Base-by-base conservation (phyloP, 2,329 filamentous ascomycete species). In the Phyllosticta citriasiana region DNA sequence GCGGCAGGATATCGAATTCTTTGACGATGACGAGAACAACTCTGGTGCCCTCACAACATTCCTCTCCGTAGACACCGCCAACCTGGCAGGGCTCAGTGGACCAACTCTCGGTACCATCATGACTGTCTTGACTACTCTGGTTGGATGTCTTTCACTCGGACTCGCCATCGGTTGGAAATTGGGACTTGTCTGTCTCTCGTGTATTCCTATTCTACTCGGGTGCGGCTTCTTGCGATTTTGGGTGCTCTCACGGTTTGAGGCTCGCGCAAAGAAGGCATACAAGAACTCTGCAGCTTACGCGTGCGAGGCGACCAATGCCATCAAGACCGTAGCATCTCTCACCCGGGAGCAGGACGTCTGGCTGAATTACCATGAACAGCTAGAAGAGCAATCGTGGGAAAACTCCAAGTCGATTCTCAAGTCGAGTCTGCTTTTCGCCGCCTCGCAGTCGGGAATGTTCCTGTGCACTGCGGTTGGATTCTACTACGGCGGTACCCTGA, bases 171-270 rank as follows among this genome's bases (percentile, higher is more conserved):
- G 89, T 2, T 96, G 91, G 91, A 95, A 96, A 73, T 79, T 96
- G 22, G 88, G 89, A 10, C 81, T 96, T 0, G 90, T 96, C 26
- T 93, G 89, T 67, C 88, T 88, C 60, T 80, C 89, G 2, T 88
- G 86, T 0, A 85, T 96, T 22, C 91, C 91, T 0, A 74, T 96
- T 30, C 80, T 95, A 10, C 78, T 95, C 1, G 86, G 78, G 4
- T 94, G 89, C 69, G 89, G 91, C n/a, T 94, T 91, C 77, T 86
- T 91, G 74, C 85, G 91, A 3, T 95, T 97, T 76, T 92, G 85
- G 75, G 86, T 94, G 76, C 81, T 95, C 24, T 86, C 89, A 1
- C 82, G 85, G 65, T 96, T 91, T 78, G 88, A 89, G 76, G 81
- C 81, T 47, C 87, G 89, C 25, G 87, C 91, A 1, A 95, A 94